A percentile compares a stretch with the other conserved stretches of the same genome.
These are phyloP conservation scores for Solioccasus polychromus DNA, from an alignment of 768 basidiomycete species.

Conservation along the genomic window DNA sequence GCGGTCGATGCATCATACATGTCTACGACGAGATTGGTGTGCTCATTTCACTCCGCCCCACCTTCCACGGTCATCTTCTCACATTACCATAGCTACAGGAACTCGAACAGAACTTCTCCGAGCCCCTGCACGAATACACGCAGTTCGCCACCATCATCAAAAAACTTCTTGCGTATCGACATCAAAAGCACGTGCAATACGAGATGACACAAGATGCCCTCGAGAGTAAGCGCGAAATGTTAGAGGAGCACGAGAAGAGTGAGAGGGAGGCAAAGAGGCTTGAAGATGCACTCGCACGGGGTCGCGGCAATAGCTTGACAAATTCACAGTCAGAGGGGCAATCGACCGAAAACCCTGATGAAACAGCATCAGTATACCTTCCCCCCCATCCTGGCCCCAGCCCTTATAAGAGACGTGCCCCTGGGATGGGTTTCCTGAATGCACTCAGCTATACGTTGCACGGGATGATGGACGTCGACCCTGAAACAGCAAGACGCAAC, in stretches of 20 bases:
- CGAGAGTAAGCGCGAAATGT: slow-evolving; percentile 76
- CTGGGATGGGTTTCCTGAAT: slow-evolving; percentile 83
- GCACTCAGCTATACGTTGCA: slow-evolving; percentile 93
- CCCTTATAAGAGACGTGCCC: slow-evolving; percentile 57
- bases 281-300: slow-evolving; percentile 79
- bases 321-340: slow-evolving; percentile 27
- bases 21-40: slow-evolving; percentile 83
- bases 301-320: slow-evolving; percentile 36
- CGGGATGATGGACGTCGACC: slow-evolving; percentile 99
- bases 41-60: slow-evolving; percentile 22
- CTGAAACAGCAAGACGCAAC: slow-evolving; percentile 90
- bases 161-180: slow-evolving; percentile 89
- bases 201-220: slow-evolving; percentile 94
- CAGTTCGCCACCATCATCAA: slow-evolving; percentile 96
- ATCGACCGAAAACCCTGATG: slow-evolving; percentile 36
- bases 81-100: slow-evolving; percentile 69
- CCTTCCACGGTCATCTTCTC: slow-evolving; percentile 7
- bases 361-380: slow-evolving; percentile 49
- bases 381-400: slow-evolving; percentile 82
- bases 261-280: slow-evolving; percentile 88
- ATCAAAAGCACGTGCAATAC: slow-evolving; percentile 97
- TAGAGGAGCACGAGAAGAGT: slow-evolving; percentile 89
- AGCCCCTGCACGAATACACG: slow-evolving; percentile 92
- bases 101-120: slow-evolving; percentile 92
- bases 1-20: slow-evolving; percentile 93